These are phyloP conservation scores for Penicillium occitanis DNA, from an alignment of 2,329 filamentous ascomycete genomes.

Conservation along the genomic window DNA sequence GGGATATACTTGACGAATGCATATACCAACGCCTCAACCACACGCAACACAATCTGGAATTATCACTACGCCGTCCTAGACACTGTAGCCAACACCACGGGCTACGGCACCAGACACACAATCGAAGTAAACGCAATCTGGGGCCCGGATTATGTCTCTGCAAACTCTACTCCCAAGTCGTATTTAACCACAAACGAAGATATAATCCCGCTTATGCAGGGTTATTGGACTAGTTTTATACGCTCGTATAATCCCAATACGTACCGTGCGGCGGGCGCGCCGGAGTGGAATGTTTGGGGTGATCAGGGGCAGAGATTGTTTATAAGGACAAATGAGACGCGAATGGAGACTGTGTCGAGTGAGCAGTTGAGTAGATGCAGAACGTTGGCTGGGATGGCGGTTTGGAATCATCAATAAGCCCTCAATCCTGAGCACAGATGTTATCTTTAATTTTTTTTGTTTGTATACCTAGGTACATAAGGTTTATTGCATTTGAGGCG, in stretches of 20 bases:
- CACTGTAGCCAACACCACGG: slow-evolving; percentile 50
- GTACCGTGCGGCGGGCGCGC: slow-evolving; percentile 47
- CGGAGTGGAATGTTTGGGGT: slow-evolving; percentile 54
- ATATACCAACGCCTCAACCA: slow-evolving; percentile 31
- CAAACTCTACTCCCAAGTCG: slow-evolving; percentile 50
- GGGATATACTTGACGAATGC: slow-evolving; percentile 56
- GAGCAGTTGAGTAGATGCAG: slow-evolving; percentile 31
- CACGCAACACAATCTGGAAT: slow-evolving; percentile 57
- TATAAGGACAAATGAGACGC: slow-evolving; percentile 46
- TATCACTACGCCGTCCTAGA: slow-evolving; percentile 71
- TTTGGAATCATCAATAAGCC: slow-evolving; percentile 12
- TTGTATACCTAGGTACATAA: neutral
- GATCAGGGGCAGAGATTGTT: slow-evolving; percentile 41
- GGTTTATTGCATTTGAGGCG: neutral
- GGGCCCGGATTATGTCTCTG: slow-evolving; percentile 58
- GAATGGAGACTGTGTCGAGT: slow-evolving; percentile 48
- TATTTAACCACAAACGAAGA: slow-evolving; percentile 58
- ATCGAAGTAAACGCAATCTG: slow-evolving; percentile 67
- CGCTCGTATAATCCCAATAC: slow-evolving; percentile 65
- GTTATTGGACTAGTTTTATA: slow-evolving; percentile 75
- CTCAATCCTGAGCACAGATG: too few species aligned
- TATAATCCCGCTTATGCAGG: slow-evolving; percentile 63
- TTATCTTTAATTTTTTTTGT: neutral
- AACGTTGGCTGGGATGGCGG: slow-evolving; percentile 17
- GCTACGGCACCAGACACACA: slow-evolving; percentile 66